These are phyloP conservation scores for Trichoderma asperelloides DNA, from an alignment of 495 filamentous ascomycete species.

Conservation along the genomic window DNA sequence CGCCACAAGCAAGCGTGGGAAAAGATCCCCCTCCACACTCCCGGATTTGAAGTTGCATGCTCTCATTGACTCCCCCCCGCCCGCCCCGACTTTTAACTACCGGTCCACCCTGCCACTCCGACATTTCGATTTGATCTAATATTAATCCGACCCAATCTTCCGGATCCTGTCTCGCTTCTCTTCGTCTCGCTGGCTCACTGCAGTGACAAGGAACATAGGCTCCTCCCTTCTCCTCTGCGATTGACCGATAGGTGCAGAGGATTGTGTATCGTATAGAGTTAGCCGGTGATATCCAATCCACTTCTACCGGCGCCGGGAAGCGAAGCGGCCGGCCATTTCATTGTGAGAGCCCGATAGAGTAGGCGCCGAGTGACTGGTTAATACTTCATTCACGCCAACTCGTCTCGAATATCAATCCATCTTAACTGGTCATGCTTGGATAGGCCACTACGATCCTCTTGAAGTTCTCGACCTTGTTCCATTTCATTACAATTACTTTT, in stretches of 20 bases:
- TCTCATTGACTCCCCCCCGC: not conserved
- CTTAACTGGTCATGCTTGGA: not conserved
- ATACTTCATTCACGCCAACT: not conserved
- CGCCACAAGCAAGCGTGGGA: constrained; percentile 12
- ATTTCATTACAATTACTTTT: not conserved
- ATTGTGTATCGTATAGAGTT: not conserved
- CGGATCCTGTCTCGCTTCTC: not conserved
- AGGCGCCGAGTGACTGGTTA: not conserved
- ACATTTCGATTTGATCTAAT: constrained; percentile 5
- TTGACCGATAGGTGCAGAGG: not conserved
- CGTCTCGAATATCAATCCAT: not conserved
- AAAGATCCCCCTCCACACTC: constrained; percentile 11
- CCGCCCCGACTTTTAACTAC: not conserved
- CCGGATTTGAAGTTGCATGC: constrained; percentile 4
- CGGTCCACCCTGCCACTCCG: constrained; percentile 5
- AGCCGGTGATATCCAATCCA: not conserved
- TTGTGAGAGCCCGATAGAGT: not conserved
- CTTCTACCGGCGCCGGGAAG: not conserved
- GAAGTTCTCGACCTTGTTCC: not conserved
- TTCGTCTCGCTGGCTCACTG: not conserved
- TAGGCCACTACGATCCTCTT: not conserved
- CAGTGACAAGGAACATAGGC: not conserved
- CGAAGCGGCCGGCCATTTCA: not conserved
- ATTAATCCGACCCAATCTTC: not conserved
- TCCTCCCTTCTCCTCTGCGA: not conserved